phyloP scores from a whole-genome alignment of 179 eudicot species.

The Beta corolliflora region DNA sequence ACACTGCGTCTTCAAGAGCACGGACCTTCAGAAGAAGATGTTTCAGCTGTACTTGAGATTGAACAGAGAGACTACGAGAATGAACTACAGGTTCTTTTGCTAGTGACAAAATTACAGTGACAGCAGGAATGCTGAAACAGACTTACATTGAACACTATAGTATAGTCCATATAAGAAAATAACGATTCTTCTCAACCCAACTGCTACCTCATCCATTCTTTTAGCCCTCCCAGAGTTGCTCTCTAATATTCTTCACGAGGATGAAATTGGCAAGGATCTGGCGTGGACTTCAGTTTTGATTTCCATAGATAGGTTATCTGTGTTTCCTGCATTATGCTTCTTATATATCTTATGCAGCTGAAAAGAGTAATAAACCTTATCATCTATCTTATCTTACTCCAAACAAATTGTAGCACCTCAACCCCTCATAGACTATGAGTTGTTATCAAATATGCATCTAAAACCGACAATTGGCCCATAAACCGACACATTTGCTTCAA shows the following conservation, averaged over 20 bases:
- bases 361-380: background rate
- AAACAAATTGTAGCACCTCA: background rate
- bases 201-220: too few species aligned
- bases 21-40: conserved; percentile 83
- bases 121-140: too few species aligned
- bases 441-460: too few species aligned
- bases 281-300: background rate
- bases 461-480: too few species aligned
- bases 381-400: background rate
- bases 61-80: conserved; percentile 92
- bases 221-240: too few species aligned
- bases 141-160: too few species aligned
- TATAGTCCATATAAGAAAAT: too few species aligned
- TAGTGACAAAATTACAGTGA: background rate
- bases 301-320: background rate
- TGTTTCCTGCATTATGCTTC: background rate
- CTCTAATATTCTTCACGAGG: too few species aligned
- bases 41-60: conserved; percentile 76
- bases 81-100: conserved; percentile 66
- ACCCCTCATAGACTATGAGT: too few species aligned
- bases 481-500: too few species aligned
- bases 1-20: conserved; percentile 73
- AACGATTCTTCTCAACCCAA: too few species aligned
- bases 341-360: background rate
- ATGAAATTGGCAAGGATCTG: background rate